Base-by-base conservation (phyloP, 164 flowering plant genomes). In the Dillenia suffruticosa region DNA sequence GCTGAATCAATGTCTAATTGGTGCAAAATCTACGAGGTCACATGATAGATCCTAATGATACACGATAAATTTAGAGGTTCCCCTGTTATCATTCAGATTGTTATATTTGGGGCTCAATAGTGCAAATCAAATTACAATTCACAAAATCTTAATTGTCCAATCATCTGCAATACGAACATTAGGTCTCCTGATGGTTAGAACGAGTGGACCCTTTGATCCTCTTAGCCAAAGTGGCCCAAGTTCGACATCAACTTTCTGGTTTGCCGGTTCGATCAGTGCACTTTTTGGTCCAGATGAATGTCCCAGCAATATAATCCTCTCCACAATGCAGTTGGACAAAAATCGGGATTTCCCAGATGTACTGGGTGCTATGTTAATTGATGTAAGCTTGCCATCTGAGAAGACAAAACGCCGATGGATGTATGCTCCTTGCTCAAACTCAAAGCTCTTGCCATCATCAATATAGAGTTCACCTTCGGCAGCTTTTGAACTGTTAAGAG, bases 401-500 rank as follows among this genome's bases (percentile, higher is more conserved):
- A 87, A 95, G 15, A 85, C 69, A 56, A 95, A 95, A 12, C 76
- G 86, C 10, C 96, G 91, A 64, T 95, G 98, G 62, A 92, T 84
- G 74, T 72, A 90, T 19, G 90, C 92, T 13, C 98, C 99, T 58
- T 77, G 63, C 66, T 72, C 65, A 61, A 90, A 95, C 14, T 85
- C 90, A 69, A 81, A 90, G 82, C 92, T 90, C 79, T 83, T 88
- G 56, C 99, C 98, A 64, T 95, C 99, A 65, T 92, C 98, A 13
- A 92, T 46, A 49, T 95, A 95, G 45, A 95, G 88, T 63, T 88
- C 92, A 46, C 99, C 99, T 79, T 88, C 99, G 15, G 99, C 99
- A 44, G 64, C 82, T 64, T 63, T 68, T 57, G 98, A 84, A 69
- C 88, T 76, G 67, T 95, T 86, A 14, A 92, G 81, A 15, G 97